Evolutionary conservation across 2,329 filamentous ascomycete species (phyloP), one percentile per base, ranked within the genome.

Genomic region (Aschersonia sp.): DNA sequence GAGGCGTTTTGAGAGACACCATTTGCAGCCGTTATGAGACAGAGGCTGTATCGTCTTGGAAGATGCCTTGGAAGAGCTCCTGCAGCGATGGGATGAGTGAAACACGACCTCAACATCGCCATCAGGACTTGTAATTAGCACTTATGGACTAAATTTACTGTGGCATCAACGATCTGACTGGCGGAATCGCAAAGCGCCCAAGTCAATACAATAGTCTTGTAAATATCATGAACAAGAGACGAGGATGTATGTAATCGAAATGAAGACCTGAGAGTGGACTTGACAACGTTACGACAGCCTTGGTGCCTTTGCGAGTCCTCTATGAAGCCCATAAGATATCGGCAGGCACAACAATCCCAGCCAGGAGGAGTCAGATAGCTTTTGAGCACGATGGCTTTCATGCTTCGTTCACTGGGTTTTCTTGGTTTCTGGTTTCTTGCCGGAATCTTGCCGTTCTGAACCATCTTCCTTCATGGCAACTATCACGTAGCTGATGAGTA

Each of bases 391-490:
- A 39, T 39, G 22, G 22, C 9, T n/a, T 8, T 33, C 14, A 7
- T 7, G 40, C 40, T 12, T 7, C 6, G 7, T 42, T 59, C 56
- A 74, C 52, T 68, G 63, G 43, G 70, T 64, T 59, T 78, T 78
- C 63, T 76, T 78, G 46, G 57, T 62, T 47, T 71, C 67, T 41
- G 59, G 58, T 56, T 67, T 67, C 51, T 57, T 56, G 41, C 68
- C 69, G 51, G 70, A 69, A 37, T 59, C 67, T 65, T 14, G 75
- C 72, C 2, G 48, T 6, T 42, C 47, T 7, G 68, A 67, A 55
- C 76, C 68, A 59, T 97, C 92, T 63, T 98, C 92, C 51, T 76
- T 81, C 76, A 95, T 89, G 4, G 92, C 92, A 22, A 95, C 87
- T 49, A 96, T 69, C 42, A 97, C 79, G 64, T 97, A 98, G n/a